These are phyloP conservation scores for Cladosporium sp. DNA, from an alignment of 2,329 filamentous ascomycete species.

Conservation along the genomic window DNA sequence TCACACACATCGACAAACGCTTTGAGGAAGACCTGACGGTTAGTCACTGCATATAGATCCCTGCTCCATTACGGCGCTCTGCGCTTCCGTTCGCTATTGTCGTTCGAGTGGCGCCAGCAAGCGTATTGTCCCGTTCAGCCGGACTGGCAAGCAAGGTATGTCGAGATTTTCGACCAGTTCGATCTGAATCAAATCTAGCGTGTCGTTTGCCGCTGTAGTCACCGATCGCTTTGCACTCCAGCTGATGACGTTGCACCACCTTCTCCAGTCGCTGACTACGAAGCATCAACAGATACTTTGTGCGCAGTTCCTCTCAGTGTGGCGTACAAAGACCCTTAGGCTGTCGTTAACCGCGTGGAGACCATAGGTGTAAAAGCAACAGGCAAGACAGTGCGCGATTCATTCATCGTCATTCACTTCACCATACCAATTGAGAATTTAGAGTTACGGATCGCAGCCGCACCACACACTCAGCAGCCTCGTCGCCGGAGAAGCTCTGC, in stretches of 20 bases:
- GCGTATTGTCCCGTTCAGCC: constrained; percentile 5
- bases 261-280: background rate
- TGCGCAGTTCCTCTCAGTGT: background rate
- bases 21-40: background rate
- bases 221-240: background rate
- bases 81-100: constrained; percentile 3
- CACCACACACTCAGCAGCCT: background rate
- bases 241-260: background rate
- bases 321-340: background rate
- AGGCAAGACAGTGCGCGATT: background rate
- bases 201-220: background rate
- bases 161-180: background rate
- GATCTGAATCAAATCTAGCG: background rate
- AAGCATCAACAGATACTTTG: constrained; percentile 7
- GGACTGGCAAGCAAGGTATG: constrained; percentile 8
- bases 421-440: background rate
- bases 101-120: constrained; percentile 7
- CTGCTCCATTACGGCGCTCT: background rate
- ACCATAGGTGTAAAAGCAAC: background rate
- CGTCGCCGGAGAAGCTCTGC: background rate
- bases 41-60: constrained; percentile 9
- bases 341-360: background rate
- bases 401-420: constrained; percentile 4
- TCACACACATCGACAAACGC: background rate
- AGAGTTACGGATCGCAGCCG: background rate